Conservation (phyloP, 2,329 filamentous ascomycete species). For the Paracorniculantispora psalliotae region DNA sequence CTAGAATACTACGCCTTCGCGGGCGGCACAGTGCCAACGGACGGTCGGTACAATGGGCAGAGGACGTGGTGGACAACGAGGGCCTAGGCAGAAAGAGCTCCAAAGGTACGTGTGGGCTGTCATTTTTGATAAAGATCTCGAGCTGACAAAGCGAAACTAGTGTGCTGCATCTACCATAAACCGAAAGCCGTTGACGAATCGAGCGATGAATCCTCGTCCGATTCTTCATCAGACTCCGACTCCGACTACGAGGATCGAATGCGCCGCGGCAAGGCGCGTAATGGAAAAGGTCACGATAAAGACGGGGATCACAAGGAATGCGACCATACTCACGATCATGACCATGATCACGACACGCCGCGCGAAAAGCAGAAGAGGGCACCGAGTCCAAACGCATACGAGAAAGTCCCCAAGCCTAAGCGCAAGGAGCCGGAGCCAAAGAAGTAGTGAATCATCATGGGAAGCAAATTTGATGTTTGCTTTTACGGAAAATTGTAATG, state of each 20-base stretch:
- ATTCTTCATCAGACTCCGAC: constrained; percentile 44
- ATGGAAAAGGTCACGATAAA: constrained; percentile 35
- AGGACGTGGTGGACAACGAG: constrained; percentile 92
- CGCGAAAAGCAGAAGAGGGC: constrained; percentile 38
- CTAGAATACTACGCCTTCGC: constrained; percentile 45
- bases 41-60: constrained; percentile 82
- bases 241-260: constrained; percentile 43
- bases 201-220: constrained; percentile 60
- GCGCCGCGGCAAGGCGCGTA: constrained; percentile 29
- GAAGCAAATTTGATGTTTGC: background rate
- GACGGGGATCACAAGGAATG: constrained; percentile 22
- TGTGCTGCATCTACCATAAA: constrained; percentile 98
- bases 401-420: constrained; percentile 58
- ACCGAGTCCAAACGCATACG: constrained; percentile 77
- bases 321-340: constrained; percentile 31
- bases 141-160: constrained; percentile 45
- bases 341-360: constrained; percentile 24
- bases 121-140: too few relatives aligned
- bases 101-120: constrained; percentile 67
- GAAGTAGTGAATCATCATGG: constrained; percentile 9
- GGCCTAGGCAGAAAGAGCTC: constrained; percentile 89
- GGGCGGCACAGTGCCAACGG: constrained; percentile 42
- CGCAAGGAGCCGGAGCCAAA: constrained; percentile 24
- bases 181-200: constrained; percentile 78
- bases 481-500: background rate